Evolutionary conservation across 768 basidiomycete genomes (phyloP).

Genomic region (Pisolithus orientalis): DNA sequence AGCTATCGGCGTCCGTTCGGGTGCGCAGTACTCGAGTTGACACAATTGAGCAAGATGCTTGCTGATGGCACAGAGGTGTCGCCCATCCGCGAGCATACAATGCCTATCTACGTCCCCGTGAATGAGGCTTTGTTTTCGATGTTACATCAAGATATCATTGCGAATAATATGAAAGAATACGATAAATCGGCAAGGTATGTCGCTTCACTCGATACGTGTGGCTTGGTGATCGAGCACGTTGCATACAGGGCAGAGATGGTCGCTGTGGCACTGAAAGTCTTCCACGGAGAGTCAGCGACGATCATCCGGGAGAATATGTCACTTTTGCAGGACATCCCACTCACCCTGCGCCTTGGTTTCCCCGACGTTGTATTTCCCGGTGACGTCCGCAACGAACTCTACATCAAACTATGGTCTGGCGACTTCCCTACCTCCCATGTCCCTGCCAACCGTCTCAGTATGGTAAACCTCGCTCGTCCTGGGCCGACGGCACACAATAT

Average conservation of each 20-base stretch:
- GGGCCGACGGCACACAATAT: constrained; percentile 50
- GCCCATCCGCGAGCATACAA: constrained; percentile 65
- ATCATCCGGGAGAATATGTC: constrained; percentile 82
- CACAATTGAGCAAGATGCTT: constrained; percentile 63
- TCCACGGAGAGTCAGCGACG: constrained; percentile 72
- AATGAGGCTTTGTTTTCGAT: constrained; percentile 87
- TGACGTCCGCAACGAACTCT: constrained; percentile 88
- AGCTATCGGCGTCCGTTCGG: constrained; percentile 87
- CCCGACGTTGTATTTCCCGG: constrained; percentile 95
- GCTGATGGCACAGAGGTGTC: constrained; percentile 59
- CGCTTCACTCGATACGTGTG: background rate
- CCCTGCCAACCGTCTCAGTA: constrained; percentile 48
- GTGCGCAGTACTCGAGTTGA: constrained; percentile 88
- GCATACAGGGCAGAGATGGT: constrained; percentile 75
- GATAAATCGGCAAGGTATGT: constrained; percentile 76
- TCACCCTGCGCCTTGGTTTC: constrained; percentile 85
- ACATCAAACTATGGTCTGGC: constrained; percentile 94
- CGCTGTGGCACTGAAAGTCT: constrained; percentile 78
- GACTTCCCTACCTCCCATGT: constrained; percentile 63
- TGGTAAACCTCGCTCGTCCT: constrained; percentile 56
- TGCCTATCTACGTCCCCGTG: constrained; percentile 82
- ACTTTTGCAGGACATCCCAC: constrained; percentile 72
- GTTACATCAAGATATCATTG: constrained; percentile 93
- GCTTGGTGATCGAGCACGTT: constrained; percentile 1
- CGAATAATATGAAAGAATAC: constrained; percentile 67